A percentile compares a stretch with the other conserved stretches of the same genome.
Conservation (phyloP, 2,329 filamentous ascomycete genomes). For the Rutstroemia sp. region DNA sequence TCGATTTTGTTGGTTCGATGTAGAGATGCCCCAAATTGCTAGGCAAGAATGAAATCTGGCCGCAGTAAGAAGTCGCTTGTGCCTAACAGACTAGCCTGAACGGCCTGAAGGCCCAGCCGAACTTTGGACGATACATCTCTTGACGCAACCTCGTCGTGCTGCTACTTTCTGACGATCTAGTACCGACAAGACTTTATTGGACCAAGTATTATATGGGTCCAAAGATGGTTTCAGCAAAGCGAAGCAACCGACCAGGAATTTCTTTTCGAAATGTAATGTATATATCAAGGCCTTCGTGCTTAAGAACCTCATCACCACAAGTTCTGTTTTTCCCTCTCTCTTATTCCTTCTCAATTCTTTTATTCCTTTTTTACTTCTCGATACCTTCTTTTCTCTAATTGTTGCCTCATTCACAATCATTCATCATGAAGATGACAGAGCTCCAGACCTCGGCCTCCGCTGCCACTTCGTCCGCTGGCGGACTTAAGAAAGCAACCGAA, state of each 20-base stretch:
- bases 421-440: conserved; percentile 8
- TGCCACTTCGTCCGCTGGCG: neutral
- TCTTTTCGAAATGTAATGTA: neutral
- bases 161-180: neutral
- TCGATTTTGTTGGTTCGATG: no score
- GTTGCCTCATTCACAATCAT: neutral
- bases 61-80: no score
- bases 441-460: neutral
- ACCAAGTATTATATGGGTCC: neutral
- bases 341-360: neutral
- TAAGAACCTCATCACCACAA: neutral
- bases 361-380: neutral
- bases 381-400: neutral
- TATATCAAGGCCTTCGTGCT: neutral
- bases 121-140: neutral
- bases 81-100: no score
- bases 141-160: neutral
- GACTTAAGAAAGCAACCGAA: neutral
- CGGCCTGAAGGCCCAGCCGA: no score
- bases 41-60: no score
- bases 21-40: no score
- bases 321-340: neutral
- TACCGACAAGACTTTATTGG: neutral
- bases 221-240: neutral
- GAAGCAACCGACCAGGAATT: neutral